Percentiles rank a stretch among this genome's conserved stretches.
These are phyloP conservation scores for Chalciporus piperatoides DNA, from an alignment of 1,284 basidiomycete genomes.

Conservation along the genomic window DNA sequence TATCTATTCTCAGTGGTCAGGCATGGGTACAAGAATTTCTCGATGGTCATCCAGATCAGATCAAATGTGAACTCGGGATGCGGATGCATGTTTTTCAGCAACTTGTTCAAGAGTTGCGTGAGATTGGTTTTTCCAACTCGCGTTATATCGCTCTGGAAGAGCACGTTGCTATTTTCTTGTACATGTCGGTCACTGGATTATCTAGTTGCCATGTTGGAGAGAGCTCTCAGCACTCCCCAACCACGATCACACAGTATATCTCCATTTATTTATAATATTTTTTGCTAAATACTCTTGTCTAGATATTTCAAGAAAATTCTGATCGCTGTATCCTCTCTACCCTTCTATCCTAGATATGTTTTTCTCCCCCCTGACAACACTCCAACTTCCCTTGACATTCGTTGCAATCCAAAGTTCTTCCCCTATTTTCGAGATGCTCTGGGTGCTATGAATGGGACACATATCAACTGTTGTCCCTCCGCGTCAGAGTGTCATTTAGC, in stretches of 20 bases:
- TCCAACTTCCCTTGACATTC: not conserved
- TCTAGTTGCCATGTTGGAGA: conserved; percentile 12
- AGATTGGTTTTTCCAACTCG: not conserved
- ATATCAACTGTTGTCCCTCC: not conserved
- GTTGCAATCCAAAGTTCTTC: not conserved
- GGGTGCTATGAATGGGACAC: conserved; percentile 4
- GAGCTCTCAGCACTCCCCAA: conserved; percentile 17
- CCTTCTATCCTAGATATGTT: not conserved
- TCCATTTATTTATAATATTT: not conserved
- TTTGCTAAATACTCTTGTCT: not conserved
- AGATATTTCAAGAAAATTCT: conserved; percentile 2
- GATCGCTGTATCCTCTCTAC: not conserved
- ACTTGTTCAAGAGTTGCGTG: not conserved
- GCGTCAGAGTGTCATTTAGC: not conserved
- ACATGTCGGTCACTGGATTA: conserved; percentile 13
- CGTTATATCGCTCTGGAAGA: conserved; percentile 8
- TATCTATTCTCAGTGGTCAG: conserved; percentile 13
- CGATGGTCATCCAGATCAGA: conserved; percentile 16
- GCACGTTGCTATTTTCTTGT: conserved; percentile 21
- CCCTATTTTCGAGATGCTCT: conserved; percentile 7
- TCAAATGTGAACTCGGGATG: conserved; percentile 14
- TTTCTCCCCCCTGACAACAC: not conserved
- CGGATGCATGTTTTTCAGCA: not conserved
- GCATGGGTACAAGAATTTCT: conserved; percentile 21
- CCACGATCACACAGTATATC: conserved; percentile 19